Conservation (phyloP, 495 filamentous ascomycete species). For the Neurospora sp. region DNA sequence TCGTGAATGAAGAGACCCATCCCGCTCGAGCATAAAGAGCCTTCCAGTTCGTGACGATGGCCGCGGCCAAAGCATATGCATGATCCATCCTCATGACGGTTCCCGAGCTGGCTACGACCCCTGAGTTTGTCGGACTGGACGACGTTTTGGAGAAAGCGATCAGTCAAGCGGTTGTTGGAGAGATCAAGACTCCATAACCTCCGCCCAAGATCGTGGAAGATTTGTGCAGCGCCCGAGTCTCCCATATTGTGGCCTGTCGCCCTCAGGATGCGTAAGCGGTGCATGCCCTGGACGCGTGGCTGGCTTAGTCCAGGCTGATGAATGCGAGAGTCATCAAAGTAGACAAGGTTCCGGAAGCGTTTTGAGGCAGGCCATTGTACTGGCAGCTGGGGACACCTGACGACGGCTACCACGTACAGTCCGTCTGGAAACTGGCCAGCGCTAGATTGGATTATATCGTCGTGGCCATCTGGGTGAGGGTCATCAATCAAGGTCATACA, state of each 20-base stretch:
- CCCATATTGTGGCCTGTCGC: constrained; percentile 27
- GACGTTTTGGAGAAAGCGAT: constrained; percentile 19
- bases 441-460: neutral
- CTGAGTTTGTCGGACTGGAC: no score
- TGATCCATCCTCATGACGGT: neutral
- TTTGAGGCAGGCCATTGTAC: constrained; percentile 18
- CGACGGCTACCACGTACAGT: neutral
- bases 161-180: constrained; percentile 30
- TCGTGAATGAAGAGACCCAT: neutral
- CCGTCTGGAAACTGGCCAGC: neutral
- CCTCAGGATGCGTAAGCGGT: constrained; percentile 32
- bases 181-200: constrained; percentile 39
- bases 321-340: constrained; percentile 34
- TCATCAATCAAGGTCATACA: constrained; percentile 27
- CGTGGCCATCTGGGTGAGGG: constrained; percentile 13
- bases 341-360: constrained; percentile 27
- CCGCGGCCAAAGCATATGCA: neutral
- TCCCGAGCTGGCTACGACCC: neutral
- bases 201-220: constrained; percentile 20
- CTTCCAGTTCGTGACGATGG: neutral
- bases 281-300: constrained; percentile 5
- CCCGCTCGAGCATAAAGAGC: neutral
- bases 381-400: constrained; percentile 21
- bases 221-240: constrained; percentile 14
- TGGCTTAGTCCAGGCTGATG: constrained; percentile 13